These are phyloP conservation scores for Toxicodendron radicans DNA, from an alignment of 345 rosid genomes.

Conservation along the genomic window DNA sequence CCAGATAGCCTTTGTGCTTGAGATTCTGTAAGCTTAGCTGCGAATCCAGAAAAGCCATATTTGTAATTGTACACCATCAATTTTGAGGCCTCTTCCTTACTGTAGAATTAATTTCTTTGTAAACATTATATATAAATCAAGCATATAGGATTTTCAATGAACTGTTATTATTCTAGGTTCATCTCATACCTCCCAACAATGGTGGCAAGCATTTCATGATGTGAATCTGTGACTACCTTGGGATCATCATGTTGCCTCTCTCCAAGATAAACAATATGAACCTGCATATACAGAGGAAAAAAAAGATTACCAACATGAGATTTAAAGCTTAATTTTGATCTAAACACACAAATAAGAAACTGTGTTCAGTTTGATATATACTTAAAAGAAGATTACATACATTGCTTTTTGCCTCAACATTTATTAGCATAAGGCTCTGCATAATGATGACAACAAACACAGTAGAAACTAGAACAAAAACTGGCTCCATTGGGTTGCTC, in stretches of 20 bases:
- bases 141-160: not conserved
- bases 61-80: slow-evolving; percentile 67
- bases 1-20: slow-evolving; percentile 58
- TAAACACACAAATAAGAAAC: too few species aligned
- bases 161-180: too few species aligned
- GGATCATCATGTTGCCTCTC: slow-evolving; percentile 47
- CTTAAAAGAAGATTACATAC: not conserved
- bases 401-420: slow-evolving; percentile 26
- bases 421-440: not conserved
- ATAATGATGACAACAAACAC: too few species aligned
- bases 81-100: slow-evolving; percentile 49
- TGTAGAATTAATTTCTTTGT: slow-evolving; percentile 32
- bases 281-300: slow-evolving; percentile 27
- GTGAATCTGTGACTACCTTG: slow-evolving; percentile 41
- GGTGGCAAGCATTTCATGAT: slow-evolving; percentile 58
- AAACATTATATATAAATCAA: not conserved
- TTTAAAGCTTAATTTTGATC: too few species aligned
- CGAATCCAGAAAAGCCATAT: slow-evolving; percentile 77
- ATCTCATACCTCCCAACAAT: slow-evolving; percentile 57
- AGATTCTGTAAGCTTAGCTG: slow-evolving; percentile 61
- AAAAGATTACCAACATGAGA: too few species aligned
- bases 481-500: too few species aligned
- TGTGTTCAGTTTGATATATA: too few species aligned
- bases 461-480: too few species aligned
- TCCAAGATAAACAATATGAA: slow-evolving; percentile 65